These are phyloP conservation scores for Saprolegnia diclina DNA, from an alignment of 352 stramenopile species.

Conservation along the genomic window DNA sequence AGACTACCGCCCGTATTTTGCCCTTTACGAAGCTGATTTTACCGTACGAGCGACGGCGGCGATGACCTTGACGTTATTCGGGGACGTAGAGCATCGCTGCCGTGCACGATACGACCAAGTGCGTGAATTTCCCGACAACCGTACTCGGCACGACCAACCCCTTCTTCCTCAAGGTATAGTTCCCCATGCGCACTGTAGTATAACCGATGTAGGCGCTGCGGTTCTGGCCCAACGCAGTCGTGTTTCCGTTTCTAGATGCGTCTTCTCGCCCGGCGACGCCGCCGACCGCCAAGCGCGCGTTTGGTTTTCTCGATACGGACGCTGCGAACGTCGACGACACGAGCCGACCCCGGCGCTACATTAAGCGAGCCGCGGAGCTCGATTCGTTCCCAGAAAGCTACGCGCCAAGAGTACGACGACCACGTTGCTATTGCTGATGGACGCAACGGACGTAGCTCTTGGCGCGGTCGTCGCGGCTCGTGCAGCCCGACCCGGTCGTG, in stretches of 20 bases:
- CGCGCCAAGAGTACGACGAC: conserved; percentile 35
- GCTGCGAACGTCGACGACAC: not conserved
- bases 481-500: conserved; percentile 50
- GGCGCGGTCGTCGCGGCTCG: conserved; percentile 48
- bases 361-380: conserved; percentile 52
- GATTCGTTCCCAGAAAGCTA: conserved; percentile 37
- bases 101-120: conserved; percentile 19
- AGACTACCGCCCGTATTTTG: conserved; percentile 82
- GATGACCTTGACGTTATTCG: conserved; percentile 36
- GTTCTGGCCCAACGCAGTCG: conserved; percentile 69
- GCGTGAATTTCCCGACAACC: conserved; percentile 51
- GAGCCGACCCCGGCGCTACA: conserved; percentile 33
- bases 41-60: conserved; percentile 8
- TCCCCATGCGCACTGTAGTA: too few relatives aligned
- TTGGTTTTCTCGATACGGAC: conserved; percentile 1
- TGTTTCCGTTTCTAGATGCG: conserved; percentile 68
- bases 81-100: conserved; percentile 25
- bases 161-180: conserved; percentile 77
- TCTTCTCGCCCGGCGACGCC: conserved; percentile 13
- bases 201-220: conserved; percentile 49
- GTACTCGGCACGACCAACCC: conserved; percentile 81
- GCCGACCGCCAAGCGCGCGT: not conserved
- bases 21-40: conserved; percentile 82
- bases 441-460: conserved; percentile 38
- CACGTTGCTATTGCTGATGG: not conserved